Evolutionary conservation across 148 eudicot species (phyloP).

Genomic region (Drosera capensis): DNA sequence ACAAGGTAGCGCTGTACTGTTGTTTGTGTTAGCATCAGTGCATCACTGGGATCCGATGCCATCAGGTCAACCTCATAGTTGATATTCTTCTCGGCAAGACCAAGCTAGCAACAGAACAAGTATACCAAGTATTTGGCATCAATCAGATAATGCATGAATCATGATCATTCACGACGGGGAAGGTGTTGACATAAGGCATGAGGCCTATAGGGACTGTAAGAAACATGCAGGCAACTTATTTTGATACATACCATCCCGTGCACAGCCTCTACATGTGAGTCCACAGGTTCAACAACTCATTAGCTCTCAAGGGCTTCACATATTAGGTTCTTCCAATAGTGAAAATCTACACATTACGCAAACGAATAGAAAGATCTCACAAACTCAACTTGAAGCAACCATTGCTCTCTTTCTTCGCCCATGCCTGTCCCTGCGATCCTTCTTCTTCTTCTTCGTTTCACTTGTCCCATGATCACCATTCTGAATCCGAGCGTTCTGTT

Average conservation of each 20-base stretch:
- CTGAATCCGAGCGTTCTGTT: not conserved
- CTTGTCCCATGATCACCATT: no score
- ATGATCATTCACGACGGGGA: not conserved
- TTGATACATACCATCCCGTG: constrained; percentile 45
- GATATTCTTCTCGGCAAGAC: constrained; percentile 79
- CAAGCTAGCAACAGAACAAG: constrained; percentile 56
- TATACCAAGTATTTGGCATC: no score
- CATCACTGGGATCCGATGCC: constrained; percentile 88
- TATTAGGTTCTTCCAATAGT: no score
- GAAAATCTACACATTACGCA: no score
- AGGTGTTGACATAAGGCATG: no score
- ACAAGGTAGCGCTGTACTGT: constrained; percentile 76
- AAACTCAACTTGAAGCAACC: no score
- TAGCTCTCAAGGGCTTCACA: constrained; percentile 90
- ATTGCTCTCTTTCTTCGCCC: no score
- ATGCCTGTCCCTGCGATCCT: no score
- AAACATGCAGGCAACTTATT: constrained; percentile 2
- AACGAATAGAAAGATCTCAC: no score
- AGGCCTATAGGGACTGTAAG: no score
- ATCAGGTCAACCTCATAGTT: constrained; percentile 57
- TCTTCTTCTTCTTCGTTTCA: no score
- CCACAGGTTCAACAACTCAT: constrained; percentile 92
- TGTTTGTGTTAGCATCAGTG: constrained; percentile 87
- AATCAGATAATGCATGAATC: no score
- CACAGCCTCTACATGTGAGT: constrained; percentile 99